Percentiles rank a stretch among this genome's conserved stretches.
These are phyloP conservation scores for Gastrolobium bilobum DNA, from an alignment of 306 rosid genomes.

Conservation along the genomic window DNA sequence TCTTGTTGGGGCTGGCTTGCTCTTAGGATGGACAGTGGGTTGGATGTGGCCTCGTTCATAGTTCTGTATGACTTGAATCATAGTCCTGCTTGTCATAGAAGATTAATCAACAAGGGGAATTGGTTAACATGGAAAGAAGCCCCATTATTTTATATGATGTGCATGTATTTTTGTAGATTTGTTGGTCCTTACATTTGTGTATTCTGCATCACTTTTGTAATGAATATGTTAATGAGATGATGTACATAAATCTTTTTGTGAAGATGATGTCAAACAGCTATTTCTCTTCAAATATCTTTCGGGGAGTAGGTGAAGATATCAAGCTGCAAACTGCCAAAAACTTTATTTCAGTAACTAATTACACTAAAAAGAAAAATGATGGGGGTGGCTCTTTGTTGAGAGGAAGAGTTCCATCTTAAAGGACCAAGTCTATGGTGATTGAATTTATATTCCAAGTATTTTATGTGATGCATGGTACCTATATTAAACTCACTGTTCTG, in stretches of 20 bases:
- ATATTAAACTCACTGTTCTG: not conserved
- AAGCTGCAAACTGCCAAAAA: not conserved
- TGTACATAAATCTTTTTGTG: constrained; percentile 45
- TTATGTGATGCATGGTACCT: not conserved
- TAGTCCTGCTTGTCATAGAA: constrained; percentile 38
- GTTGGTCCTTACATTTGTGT: constrained; percentile 43
- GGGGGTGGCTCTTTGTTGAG: constrained; percentile 1
- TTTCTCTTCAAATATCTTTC: constrained; percentile 2
- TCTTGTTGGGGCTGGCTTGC: constrained; percentile 92
- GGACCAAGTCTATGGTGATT: not conserved
- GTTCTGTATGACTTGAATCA: constrained; percentile 46
- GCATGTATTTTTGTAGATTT: constrained; percentile 47
- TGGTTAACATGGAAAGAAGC: constrained; percentile 40
- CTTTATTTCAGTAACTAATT: not conserved
- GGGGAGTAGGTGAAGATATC: not conserved
- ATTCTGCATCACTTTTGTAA: constrained; percentile 44
- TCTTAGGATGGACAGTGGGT: constrained; percentile 96
- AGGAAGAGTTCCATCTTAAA: not conserved
- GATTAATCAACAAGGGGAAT: constrained; percentile 40
- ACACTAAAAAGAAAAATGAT: not conserved
- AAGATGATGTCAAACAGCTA: constrained; percentile 27
- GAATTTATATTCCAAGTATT: too few relatives aligned
- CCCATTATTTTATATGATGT: constrained; percentile 38
- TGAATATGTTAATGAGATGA: constrained; percentile 46
- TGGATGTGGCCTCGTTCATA: constrained; percentile 89